A percentile compares a stretch with the other conserved stretches of the same genome.
Evolutionary conservation across 257 asterid genomes (phyloP).

Genomic region (Phtheirospermum japonicum): DNA sequence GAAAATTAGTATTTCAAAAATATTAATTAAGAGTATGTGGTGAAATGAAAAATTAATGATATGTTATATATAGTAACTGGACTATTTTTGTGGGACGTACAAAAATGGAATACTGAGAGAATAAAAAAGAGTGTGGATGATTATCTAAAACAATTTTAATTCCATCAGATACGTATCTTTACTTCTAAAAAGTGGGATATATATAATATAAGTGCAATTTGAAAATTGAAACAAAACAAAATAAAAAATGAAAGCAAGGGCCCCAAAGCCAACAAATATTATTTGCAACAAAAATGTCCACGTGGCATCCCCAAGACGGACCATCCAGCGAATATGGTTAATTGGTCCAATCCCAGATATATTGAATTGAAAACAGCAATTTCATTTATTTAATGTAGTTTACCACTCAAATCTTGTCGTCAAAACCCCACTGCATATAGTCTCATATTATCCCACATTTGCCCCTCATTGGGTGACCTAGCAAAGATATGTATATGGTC

Average conservation of each 20-base stretch:
- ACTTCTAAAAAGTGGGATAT: too few relatives aligned
- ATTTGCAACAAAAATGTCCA: conserved; percentile 20
- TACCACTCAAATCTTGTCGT: conserved; percentile 44
- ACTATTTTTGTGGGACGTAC: too few relatives aligned
- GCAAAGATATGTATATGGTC: too few relatives aligned
- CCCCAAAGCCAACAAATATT: background rate
- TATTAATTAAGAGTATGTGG: too few relatives aligned
- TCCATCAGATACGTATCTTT: too few relatives aligned
- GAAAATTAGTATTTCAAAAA: too few relatives aligned
- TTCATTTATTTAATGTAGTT: conserved; percentile 21
- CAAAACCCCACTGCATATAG: conserved; percentile 7
- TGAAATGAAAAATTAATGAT: too few relatives aligned
- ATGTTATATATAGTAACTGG: too few relatives aligned
- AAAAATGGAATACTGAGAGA: too few relatives aligned
- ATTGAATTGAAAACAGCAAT: conserved; percentile 30
- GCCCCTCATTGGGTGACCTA: background rate
- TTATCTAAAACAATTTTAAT: background rate
- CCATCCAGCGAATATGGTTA: conserved; percentile 22
- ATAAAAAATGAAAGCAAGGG: background rate
- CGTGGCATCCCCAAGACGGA: conserved; percentile 38
- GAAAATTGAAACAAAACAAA: too few relatives aligned
- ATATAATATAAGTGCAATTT: too few relatives aligned
- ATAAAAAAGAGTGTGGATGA: background rate
- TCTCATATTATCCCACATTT: conserved; percentile 23
- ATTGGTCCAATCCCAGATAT: conserved; percentile 4